Percentiles rank a stretch among this genome's conserved stretches.
Evolutionary conservation across 1,284 basidiomycete genomes (phyloP).

Genomic region (Ganoderma lucidum): DNA sequence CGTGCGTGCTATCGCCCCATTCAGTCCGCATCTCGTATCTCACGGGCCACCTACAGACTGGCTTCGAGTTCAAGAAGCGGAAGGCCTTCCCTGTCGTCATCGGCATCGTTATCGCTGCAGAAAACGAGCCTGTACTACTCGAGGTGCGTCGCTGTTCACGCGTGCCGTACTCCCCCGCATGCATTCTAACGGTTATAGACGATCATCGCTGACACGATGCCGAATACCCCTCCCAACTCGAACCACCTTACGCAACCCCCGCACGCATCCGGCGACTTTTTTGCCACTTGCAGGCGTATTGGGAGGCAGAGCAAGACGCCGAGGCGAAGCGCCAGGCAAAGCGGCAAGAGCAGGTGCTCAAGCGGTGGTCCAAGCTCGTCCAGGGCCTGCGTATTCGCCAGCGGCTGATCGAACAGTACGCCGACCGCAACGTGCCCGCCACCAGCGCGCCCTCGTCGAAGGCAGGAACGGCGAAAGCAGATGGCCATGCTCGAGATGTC

Average conservation of each 20-base stretch:
- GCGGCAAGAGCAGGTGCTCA: constrained; percentile 82
- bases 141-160: constrained; percentile 58
- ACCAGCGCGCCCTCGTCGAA: constrained; percentile 1
- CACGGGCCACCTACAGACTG: constrained; percentile 59
- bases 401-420: constrained; percentile 86
- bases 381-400: constrained; percentile 89
- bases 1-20: constrained; percentile 52
- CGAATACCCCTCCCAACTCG: neutral
- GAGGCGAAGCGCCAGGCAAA: constrained; percentile 82
- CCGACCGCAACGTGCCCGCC: constrained; percentile 42
- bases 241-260: neutral
- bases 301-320: constrained; percentile 81
- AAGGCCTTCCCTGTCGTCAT: constrained; percentile 86
- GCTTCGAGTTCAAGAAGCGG: constrained; percentile 96
- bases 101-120: constrained; percentile 88
- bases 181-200: neutral
- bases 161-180: neutral
- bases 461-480: constrained; percentile 8
- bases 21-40: constrained; percentile 18
- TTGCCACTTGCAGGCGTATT: constrained; percentile 70
- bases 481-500: neutral
- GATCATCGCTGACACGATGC: constrained; percentile 9
- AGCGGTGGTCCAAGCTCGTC: constrained; percentile 90
- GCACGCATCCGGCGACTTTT: neutral
- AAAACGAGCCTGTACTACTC: constrained; percentile 79